Base-by-base conservation (phyloP, 2,329 filamentous ascomycete species). In the Colletotrichum limetticola region DNA sequence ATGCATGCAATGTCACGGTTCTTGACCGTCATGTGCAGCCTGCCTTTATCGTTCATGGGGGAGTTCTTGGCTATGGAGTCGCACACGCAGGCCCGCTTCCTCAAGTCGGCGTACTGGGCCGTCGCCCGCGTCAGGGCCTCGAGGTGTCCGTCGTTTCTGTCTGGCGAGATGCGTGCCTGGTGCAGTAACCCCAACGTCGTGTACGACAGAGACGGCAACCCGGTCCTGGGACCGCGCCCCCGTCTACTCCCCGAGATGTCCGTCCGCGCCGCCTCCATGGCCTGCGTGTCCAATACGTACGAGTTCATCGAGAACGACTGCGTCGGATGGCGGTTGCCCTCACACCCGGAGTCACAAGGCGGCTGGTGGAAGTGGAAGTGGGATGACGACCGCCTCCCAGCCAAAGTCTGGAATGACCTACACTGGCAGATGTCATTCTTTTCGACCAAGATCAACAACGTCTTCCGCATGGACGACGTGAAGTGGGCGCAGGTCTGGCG, bases 81-180 rank as follows among this genome's bases (percentile, higher is more conserved):
- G n/a, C 11, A n/a, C 2, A 22, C 26, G n/a, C 19, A 58, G 59
- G 35, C 28, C 19, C 12, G 58, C 26, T 72, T 68, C 16, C 53
- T 72, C 16, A 63, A 68, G 65, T 26, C 65, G 22, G 58, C 26
- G 24, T 68, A 68, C 65, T 52, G 35, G 22, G 69, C 69, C 42
- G 4, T 72, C n/a, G 8, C 65, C 19, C 69, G 69, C 28, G 32
- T 72, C 59, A 72, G 64, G 59, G 42, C 66, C 19, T 64, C 58
- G 28, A 59, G 32, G 53, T 53, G 65, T 53, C 59, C 69, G 16
- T 28, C 28, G 4, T 72, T 72, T 37, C 5, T 72, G 1, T 72
- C 69, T 3, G 66, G 69, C 9, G 69, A 72, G 69, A 55, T 72
- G 19, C 30, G 65, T 32, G 69, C 66, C 19, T 72, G 65, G 69